Percentiles rank a stretch among this genome's conserved stretches.
Evolutionary conservation across 345 rosid species (phyloP).

Genomic region (Syzygium jambos): DNA sequence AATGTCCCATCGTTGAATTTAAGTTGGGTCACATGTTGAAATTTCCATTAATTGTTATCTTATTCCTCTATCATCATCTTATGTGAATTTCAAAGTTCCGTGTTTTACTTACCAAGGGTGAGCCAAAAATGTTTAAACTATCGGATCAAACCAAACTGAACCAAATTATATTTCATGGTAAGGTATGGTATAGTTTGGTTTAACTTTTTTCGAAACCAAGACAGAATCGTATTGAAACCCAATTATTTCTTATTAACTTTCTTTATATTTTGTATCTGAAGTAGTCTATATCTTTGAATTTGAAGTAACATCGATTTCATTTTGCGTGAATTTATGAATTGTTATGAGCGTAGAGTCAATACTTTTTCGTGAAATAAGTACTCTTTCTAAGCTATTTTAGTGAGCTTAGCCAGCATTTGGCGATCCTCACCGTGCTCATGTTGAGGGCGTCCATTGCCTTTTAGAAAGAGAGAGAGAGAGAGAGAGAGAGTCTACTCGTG

Average conservation of each 20-base stretch:
- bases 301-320: not conserved
- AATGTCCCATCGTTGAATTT: not conserved
- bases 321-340: not conserved
- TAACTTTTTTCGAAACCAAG: not conserved
- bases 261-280: not conserved
- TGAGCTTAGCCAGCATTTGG: not conserved
- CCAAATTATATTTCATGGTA: not conserved
- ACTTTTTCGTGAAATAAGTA: not conserved
- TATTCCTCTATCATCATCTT: fast-evolving
- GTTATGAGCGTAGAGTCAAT: not conserved
- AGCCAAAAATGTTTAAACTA: not conserved
- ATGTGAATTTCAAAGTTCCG: not conserved
- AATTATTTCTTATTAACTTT: not conserved
- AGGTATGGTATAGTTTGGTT: not conserved
- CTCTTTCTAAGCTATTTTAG: not conserved
- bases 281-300: not conserved
- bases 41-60: not conserved
- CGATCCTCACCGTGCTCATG: not conserved
- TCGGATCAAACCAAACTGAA: not conserved
- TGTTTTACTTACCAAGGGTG: not conserved
- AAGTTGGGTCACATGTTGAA: not conserved
- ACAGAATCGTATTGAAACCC: not conserved
- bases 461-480: not conserved
- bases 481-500: not conserved
- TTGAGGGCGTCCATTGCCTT: not conserved